Conservation (phyloP, 495 filamentous ascomycete genomes). For the Penicillium samsonianum region DNA sequence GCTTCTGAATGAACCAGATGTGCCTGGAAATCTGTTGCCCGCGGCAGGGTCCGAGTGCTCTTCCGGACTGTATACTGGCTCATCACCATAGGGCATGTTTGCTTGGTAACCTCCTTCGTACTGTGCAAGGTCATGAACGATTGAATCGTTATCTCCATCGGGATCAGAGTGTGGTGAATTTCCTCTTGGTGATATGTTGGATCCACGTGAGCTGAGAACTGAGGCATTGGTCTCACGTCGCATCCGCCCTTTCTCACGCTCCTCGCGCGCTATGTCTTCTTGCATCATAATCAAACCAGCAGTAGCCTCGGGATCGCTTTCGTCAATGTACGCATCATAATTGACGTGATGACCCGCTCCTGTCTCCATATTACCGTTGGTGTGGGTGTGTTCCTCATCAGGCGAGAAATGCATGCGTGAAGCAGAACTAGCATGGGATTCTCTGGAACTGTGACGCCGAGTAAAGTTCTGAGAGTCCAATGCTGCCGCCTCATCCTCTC, state of each 20-base stretch:
- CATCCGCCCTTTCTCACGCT: constrained; percentile 46
- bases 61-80: constrained; percentile 27
- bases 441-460: constrained; percentile 29
- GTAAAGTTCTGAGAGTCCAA: constrained; percentile 35
- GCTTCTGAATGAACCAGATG: constrained; percentile 38
- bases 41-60: constrained; percentile 22
- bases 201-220: constrained; percentile 35
- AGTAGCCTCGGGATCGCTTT: constrained; percentile 88
- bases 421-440: constrained; percentile 24
- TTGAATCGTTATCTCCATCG: constrained; percentile 65
- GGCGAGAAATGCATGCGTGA: constrained; percentile 33
- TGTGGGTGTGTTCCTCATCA: constrained; percentile 49
- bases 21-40: constrained; percentile 17
- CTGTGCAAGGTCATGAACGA: constrained; percentile 67
- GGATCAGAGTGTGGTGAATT: constrained; percentile 19
- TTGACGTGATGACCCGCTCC: constrained; percentile 48
- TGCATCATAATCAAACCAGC: constrained; percentile 82
- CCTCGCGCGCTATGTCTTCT: constrained; percentile 62
- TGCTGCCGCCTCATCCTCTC: constrained; percentile 51
- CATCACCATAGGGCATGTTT: constrained; percentile 66
- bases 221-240: constrained; percentile 54
- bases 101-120: constrained; percentile 76
- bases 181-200: constrained; percentile 23
- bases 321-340: constrained; percentile 63
- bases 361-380: constrained; percentile 52